A percentile compares a stretch with the other conserved stretches of the same genome.
Conservation (phyloP, 2,329 filamentous ascomycete species). For the Penicillium thymicola region DNA sequence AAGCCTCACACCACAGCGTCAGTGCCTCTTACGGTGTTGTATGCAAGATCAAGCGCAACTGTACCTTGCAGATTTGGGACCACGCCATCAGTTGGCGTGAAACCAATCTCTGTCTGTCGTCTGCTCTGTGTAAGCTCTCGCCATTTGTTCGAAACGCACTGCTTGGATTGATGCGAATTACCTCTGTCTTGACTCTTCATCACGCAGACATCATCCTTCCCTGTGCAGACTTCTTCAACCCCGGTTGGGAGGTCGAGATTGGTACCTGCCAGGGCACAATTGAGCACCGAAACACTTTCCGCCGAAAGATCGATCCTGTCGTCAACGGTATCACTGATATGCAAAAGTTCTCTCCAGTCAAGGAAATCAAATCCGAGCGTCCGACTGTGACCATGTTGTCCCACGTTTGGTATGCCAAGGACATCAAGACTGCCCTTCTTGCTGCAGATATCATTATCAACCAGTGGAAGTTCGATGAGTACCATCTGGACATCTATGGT, state of each 20-base stretch:
- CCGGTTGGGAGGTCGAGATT: constrained; percentile 62
- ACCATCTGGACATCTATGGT: constrained; percentile 61
- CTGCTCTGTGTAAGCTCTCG: constrained; percentile 49
- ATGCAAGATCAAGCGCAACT: constrained; percentile 59
- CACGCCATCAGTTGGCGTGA: constrained; percentile 62
- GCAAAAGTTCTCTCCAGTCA: constrained; percentile 60
- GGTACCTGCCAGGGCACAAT: constrained; percentile 57
- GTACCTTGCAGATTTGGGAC: constrained; percentile 62
- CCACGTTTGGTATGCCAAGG: constrained; percentile 54
- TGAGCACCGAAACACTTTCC: constrained; percentile 56
- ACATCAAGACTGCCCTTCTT: constrained; percentile 62
- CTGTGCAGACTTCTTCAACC: constrained; percentile 61
- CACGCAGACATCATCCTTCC: constrained; percentile 61
- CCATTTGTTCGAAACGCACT: constrained; percentile 51
- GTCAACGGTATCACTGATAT: constrained; percentile 65
- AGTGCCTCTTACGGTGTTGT: constrained; percentile 60
- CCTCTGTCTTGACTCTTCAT: constrained; percentile 47
- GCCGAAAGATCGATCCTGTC: constrained; percentile 61
- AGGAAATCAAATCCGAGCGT: constrained; percentile 55
- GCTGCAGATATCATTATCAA: constrained; percentile 65
- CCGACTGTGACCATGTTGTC: constrained; percentile 66
- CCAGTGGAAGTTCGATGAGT: constrained; percentile 63
- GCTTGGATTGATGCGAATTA: constrained; percentile 48
- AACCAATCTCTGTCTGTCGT: constrained; percentile 50
- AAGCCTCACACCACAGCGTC: constrained; percentile 61